Evolutionary conservation across 768 basidiomycete species (phyloP).

Genomic region (Boletus subparvulus): DNA sequence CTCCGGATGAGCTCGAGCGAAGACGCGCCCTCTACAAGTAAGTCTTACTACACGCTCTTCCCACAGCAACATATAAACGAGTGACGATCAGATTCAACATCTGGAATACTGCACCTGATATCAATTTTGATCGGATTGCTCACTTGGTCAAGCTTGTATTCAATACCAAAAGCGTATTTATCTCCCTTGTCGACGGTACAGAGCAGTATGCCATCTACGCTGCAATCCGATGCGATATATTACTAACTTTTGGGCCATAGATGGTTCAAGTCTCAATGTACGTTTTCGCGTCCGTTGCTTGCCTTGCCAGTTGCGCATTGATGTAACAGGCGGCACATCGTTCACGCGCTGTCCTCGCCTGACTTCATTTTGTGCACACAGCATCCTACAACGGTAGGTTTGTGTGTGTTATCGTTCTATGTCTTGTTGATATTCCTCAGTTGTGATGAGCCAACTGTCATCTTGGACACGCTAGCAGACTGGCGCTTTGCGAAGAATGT

Average conservation of each 20-base stretch:
- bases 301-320: not conserved
- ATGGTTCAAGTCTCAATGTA: slow-evolving; percentile 91
- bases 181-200: slow-evolving; percentile 80
- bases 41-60: slow-evolving; percentile 18
- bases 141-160: slow-evolving; percentile 94
- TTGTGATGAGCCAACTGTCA: slow-evolving; percentile 83
- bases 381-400: slow-evolving; percentile 71
- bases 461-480: slow-evolving; percentile 75
- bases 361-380: slow-evolving; percentile 79
- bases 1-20: slow-evolving; percentile 81
- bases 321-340: slow-evolving; percentile 45
- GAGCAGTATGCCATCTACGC: slow-evolving; percentile 60
- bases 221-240: not conserved
- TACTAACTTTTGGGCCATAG: slow-evolving; percentile 35
- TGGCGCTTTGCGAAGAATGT: slow-evolving; percentile 91
- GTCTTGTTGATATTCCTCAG: slow-evolving; percentile 35
- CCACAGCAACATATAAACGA: slow-evolving; percentile 1
- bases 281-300: slow-evolving; percentile 22
- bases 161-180: slow-evolving; percentile 79
- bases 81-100: slow-evolving; percentile 74
- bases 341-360: slow-evolving; percentile 48
- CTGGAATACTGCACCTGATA: slow-evolving; percentile 80
- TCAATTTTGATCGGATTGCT: slow-evolving; percentile 91
- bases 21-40: slow-evolving; percentile 84
- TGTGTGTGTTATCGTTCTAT: not conserved